Percentiles rank a stretch among this genome's conserved stretches.
Conservation (phyloP, 805 yeast genomes). For the Candida boleticola region DNA sequence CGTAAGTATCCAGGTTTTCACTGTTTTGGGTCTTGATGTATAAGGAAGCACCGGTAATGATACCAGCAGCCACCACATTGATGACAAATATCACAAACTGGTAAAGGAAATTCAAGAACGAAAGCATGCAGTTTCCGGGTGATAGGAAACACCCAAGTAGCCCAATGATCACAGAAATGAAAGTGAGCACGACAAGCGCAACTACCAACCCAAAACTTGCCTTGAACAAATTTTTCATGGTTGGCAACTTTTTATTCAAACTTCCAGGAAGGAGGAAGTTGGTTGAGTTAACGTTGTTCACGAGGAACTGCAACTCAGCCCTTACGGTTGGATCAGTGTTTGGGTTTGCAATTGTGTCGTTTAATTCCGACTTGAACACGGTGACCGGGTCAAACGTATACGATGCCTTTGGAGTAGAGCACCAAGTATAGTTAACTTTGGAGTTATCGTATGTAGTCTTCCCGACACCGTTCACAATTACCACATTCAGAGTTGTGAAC, state of each 20-base stretch:
- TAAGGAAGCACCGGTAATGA: slow-evolving; percentile 62
- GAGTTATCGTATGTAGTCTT: slow-evolving; percentile 23
- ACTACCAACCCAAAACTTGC: slow-evolving; percentile 53
- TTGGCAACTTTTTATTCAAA: slow-evolving; percentile 44
- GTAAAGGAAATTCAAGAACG: slow-evolving; percentile 43
- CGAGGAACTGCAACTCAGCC: slow-evolving; percentile 13
- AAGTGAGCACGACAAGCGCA: slow-evolving; percentile 32
- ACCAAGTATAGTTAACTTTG: slow-evolving; percentile 41
- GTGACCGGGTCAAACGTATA: slow-evolving; percentile 55
- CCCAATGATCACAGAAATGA: slow-evolving; percentile 49
- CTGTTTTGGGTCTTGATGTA: slow-evolving; percentile 52
- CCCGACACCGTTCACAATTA: slow-evolving; percentile 7
- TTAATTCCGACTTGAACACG: slow-evolving; percentile 32
- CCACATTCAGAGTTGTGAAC: slow-evolving; percentile 1
- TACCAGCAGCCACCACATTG: slow-evolving; percentile 47
- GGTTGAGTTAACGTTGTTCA: slow-evolving; percentile 22
- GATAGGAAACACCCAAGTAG: slow-evolving; percentile 38
- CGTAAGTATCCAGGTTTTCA: slow-evolving; percentile 44
- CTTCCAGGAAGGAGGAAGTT: slow-evolving; percentile 52
- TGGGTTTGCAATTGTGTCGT: slow-evolving; percentile 20
- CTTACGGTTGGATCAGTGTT: slow-evolving; percentile 9
- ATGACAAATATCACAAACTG: slow-evolving; percentile 45
- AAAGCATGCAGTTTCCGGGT: slow-evolving; percentile 45
- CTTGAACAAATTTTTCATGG: slow-evolving; percentile 47
- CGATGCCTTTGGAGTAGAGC: slow-evolving; percentile 54